Evolutionary conservation across 805 yeast species (phyloP).

Genomic region (Suhomyces kilbournensis): DNA sequence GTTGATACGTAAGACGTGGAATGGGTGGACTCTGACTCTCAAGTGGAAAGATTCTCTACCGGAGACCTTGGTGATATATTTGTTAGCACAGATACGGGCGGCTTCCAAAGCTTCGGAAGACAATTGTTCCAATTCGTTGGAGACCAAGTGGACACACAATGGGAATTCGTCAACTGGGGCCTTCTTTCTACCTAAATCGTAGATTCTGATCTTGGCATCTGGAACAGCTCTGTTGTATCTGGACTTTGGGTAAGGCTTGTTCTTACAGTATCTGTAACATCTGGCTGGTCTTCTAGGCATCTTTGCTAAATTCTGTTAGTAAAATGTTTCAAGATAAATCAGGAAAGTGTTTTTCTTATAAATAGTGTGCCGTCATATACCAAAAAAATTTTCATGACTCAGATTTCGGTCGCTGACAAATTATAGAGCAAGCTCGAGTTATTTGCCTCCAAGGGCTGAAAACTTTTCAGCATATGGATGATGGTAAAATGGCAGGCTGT

Average conservation of each 20-base stretch:
- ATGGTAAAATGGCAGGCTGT: background rate
- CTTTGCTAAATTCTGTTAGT: constrained; percentile 47
- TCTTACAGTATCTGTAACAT: constrained; percentile 99
- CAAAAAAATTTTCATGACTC: constrained; percentile 1
- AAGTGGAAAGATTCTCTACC: constrained; percentile 99
- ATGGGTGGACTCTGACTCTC: constrained; percentile 99
- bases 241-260: constrained; percentile 99
- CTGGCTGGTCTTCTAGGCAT: constrained; percentile 99
- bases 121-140: constrained; percentile 98
- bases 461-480: background rate
- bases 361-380: background rate
- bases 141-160: constrained; percentile 97
- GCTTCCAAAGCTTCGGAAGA: constrained; percentile 99
- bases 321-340: constrained; percentile 2
- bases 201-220: constrained; percentile 98
- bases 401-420: background rate
- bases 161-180: constrained; percentile 99
- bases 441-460: background rate
- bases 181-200: constrained; percentile 99
- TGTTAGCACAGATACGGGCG: constrained; percentile 99
- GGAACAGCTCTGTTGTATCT: constrained; percentile 99
- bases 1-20: constrained; percentile 99
- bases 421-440: background rate
- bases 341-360: background rate
- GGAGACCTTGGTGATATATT: constrained; percentile 94